Evolutionary conservation across 345 rosid species (phyloP).

Genomic region (Gossypium anomalum): DNA sequence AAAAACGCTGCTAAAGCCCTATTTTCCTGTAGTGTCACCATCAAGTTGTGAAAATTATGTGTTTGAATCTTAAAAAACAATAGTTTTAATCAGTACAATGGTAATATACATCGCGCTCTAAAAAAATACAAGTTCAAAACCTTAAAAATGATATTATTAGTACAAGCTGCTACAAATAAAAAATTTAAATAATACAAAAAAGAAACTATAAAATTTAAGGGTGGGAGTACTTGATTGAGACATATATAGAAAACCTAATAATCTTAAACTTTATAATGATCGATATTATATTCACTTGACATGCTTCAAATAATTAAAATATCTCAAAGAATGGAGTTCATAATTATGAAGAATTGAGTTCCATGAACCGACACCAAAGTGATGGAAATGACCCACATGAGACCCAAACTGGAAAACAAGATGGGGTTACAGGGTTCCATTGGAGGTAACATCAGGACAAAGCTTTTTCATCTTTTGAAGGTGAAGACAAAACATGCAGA

Average conservation of each 20-base stretch:
- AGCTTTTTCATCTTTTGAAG: background rate
- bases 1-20: too few species aligned
- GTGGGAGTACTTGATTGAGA: too few species aligned
- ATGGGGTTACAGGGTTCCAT: slow-evolving; percentile 6
- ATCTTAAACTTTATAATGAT: background rate
- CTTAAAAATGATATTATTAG: rapidly evolving
- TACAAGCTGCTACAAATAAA: too few species aligned
- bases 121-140: too few species aligned
- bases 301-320: background rate
- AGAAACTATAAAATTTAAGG: too few species aligned
- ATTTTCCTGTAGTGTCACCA: too few species aligned
- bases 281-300: background rate
- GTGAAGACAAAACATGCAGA: slow-evolving; percentile 14
- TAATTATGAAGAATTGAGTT: background rate
- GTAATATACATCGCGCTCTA: too few species aligned
- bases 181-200: too few species aligned
- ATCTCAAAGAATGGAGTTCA: background rate
- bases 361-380: background rate
- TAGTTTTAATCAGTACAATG: too few species aligned
- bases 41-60: too few species aligned
- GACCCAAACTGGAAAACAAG: slow-evolving; percentile 16
- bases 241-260: too few species aligned
- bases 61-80: too few species aligned
- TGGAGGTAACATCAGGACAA: background rate
- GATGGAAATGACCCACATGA: slow-evolving; percentile 26